Evolutionary conservation across 352 stramenopile genomes (phyloP), one percentile per base, ranked within the genome.

Genomic region (Phytophthora megakarya): DNA sequence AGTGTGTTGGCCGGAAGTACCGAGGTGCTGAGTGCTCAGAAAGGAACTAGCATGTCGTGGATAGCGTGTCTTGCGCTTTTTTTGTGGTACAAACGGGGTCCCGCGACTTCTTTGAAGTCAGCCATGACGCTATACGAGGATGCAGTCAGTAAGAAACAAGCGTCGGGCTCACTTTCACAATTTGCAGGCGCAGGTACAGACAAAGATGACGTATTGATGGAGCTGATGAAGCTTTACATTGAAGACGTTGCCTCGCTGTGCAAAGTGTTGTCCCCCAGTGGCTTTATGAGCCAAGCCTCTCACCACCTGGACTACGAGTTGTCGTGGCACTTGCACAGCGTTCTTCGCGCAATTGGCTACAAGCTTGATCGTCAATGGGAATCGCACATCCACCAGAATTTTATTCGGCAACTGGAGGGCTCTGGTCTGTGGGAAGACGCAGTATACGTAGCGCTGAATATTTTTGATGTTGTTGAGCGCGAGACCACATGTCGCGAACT

Each of bases 321-420:
- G 30, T 83, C 74, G 40, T 95, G 84, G 84, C 86, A 95, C 47
- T 66, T 95, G 46, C 70, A 92, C 55, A 88, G 75, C 25, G 77
- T 93, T 45, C 66, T 95, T 21, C 84, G 73, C 30, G 78, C 84
- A 9, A 73, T 93, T 47, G 84, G 83, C 23, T 92, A 89, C 65
- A 84, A 89, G 33, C 72, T 92, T 47, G 80, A 90, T 38, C 75
- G 78, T 5, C 79, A 90, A 45, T 90, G 80, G 78, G 78, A 92
- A 56, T 89, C 86, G 7, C 80, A 93, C 60, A 78, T 95, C 28
- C 78, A 90, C 28, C 82, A 90, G 21, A 89, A 90, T 65, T 96
- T 92, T 26, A 88, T 96, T 39, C 75, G 78, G 11, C 81, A 94
- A 66, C 67, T 96, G 10, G 78, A 94, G 43, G 67, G 81, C 13